Evolutionary conservation across 805 yeast genomes (phyloP), one percentile per base, ranked within the genome.

Genomic region (Clavispora asparagi): DNA sequence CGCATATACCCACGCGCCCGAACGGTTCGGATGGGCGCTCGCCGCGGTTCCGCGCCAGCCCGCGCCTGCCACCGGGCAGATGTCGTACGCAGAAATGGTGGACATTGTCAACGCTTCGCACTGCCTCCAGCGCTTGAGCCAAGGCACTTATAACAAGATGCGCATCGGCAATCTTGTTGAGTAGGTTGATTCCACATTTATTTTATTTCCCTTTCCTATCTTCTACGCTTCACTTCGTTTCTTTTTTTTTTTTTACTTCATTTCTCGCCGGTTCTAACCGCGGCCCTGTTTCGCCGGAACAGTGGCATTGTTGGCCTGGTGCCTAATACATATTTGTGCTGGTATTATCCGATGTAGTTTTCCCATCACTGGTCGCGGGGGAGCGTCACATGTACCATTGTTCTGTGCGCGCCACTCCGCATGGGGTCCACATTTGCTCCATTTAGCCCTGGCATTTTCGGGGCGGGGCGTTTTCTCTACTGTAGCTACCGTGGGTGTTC

Each of bases 81-180:
- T 40, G 42, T 13, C 36, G 29, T 36, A 36, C 40, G n/a, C 35
- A n/a, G 44, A 42, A 9, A 42, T 42, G 44, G 32, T 35, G 40
- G 44, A 42, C n/a, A 32, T 42, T n/a, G 40, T 42, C 33, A 42
- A 42, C 33, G 44, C 44, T 8, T 42, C 44, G n/a, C 28, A 35
- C 14, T 42, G 44, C 28, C 40, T 42, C 32, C 44, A 42, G 40
- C 40, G 19, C 17, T 33, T 42, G 39, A 42, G 44, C 40, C 39
- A 28, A 33, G 19, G 28, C 16, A n/a, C 16, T 13, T 12, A 26
- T n/a, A 19, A 19, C 42, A 41, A 41, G 19, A 41, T 41, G 43
- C 37, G 38, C 10, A 41, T 41, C 28, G 38, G 17, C 30, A 41
- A 23, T 26, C 33, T 41, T 27, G 23, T 23, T 16, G 29, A 37